Base-by-base conservation (phyloP, 2,329 filamentous ascomycete genomes). In the Penicillium expansum region DNA sequence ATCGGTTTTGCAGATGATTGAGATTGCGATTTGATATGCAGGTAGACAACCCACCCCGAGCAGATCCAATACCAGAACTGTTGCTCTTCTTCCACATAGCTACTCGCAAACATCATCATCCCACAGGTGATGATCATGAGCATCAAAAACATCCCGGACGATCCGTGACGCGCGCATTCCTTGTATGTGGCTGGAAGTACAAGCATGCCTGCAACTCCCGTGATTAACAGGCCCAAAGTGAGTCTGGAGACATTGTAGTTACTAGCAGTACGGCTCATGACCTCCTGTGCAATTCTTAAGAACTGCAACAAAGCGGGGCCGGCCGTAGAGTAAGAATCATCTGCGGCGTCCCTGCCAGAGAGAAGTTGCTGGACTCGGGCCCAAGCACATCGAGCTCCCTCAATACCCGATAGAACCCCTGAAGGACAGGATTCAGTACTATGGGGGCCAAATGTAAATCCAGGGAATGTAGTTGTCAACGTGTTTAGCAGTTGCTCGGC, bases 31-130 rank as follows among this genome's bases (percentile, higher is more conserved):
- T 62, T 74, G 38, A 78, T 61, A 63, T 80, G 78, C 13, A 86
- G 71, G 56, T 78, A 78, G 55, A 79, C 71, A 43, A 80, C 74
- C 74, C 76, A 79, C 30, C 71, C 76, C 18, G 72, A 72, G 0
- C 88, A 83, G 1, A 85, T 76, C 92, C 93, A 97, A 75, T 99
- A 97, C 94, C 94, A 99, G 71, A 96, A 97, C 64, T 97, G 91
- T 48, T 99, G 94, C 73, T 99, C 94, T 76, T 99, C 94, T 74
- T 99, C 94, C 2, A 99, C 91, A 72, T 94, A 99, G 69, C 92
- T 97, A 71, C 91, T 96, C 10, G 92, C 93, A 75, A 97, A 97
- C 92, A 97, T 97, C 86, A 97, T 95, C 37, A 85, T 72, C 1
- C 87, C 86, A 69, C 97, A 96, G 0, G 83, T 73, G 0, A 86